Conservation (phyloP, 202 grass and related monocot species). For the Panicum hallii region DNA sequence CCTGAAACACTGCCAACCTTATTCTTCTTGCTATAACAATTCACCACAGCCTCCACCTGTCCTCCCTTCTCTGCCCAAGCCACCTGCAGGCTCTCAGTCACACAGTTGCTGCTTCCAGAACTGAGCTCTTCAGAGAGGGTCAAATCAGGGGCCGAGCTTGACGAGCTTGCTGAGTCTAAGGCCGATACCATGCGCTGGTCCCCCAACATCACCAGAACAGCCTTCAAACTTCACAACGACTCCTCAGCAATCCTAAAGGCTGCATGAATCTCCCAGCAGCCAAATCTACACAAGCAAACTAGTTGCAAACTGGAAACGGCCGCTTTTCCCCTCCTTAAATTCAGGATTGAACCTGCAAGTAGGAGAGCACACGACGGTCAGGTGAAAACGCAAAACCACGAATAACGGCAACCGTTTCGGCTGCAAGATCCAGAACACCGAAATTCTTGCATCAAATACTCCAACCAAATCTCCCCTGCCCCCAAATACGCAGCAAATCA, state of each 20-base stretch:
- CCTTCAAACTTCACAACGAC: background rate
- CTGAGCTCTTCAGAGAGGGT: conserved; percentile 17
- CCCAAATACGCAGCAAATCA: conserved; percentile 23
- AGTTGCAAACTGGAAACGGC: background rate
- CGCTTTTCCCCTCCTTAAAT: background rate
- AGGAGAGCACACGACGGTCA: background rate
- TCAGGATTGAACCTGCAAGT: conserved; percentile 38
- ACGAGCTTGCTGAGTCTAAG: conserved; percentile 40
- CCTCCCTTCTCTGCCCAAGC: conserved; percentile 2
- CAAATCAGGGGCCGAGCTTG: conserved; percentile 26
- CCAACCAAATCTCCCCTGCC: conserved; percentile 34
- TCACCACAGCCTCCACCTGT: background rate
- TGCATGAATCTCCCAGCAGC: conserved; percentile 30
- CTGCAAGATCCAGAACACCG: conserved; percentile 7
- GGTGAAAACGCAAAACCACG: background rate
- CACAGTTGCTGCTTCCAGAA: conserved; percentile 13
- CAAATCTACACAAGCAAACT: conserved; percentile 4
- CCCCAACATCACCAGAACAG: conserved; percentile 41
- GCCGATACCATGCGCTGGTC: conserved; percentile 18
- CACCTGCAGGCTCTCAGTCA: conserved; percentile 1
- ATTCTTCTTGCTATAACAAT: conserved; percentile 8
- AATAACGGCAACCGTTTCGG: conserved; percentile 2
- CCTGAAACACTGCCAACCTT: background rate
- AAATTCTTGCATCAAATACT: conserved; percentile 25
- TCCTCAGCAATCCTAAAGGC: conserved; percentile 4